Conservation (phyloP, 2,329 filamentous ascomycete genomes). For the Arthroderma sp. region DNA sequence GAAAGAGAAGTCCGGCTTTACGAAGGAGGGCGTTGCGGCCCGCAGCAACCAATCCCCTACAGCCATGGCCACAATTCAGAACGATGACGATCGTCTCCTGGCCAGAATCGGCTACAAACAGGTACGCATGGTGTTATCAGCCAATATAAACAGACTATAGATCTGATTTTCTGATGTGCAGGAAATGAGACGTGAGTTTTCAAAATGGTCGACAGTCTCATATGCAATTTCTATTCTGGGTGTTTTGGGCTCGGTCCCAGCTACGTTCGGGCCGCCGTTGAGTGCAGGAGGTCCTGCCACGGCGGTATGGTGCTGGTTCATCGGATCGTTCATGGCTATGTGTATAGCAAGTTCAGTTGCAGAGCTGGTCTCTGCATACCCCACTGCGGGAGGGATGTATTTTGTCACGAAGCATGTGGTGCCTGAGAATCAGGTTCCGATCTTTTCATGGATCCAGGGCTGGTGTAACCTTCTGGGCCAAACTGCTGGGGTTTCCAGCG, state of each 20-base stretch:
- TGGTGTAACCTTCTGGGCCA: slow-evolving; percentile 55
- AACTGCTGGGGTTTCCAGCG: slow-evolving; percentile 48
- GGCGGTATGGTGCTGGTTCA: slow-evolving; percentile 53
- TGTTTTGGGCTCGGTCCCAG: slow-evolving; percentile 51
- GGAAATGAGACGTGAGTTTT: slow-evolving; percentile 51
- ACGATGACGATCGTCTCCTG: slow-evolving; percentile 48
- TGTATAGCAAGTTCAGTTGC: slow-evolving; percentile 53
- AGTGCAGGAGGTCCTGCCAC: slow-evolving; percentile 48
- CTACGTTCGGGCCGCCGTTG: slow-evolving; percentile 48
- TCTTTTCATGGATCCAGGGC: slow-evolving; percentile 54
- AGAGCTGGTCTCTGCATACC: slow-evolving; percentile 53
- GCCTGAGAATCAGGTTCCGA: slow-evolving; percentile 45
- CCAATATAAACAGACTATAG: background rate
- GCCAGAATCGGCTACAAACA: slow-evolving; percentile 51
- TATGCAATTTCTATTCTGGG: slow-evolving; percentile 54
- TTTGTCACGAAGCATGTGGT: slow-evolving; percentile 55
- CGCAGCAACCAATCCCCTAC: too few species aligned
- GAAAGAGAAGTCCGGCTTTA: too few species aligned
- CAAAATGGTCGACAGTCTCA: slow-evolving; percentile 52
- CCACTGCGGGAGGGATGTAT: slow-evolving; percentile 55
- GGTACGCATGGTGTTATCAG: slow-evolving; percentile 25
- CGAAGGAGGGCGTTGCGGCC: too few species aligned
- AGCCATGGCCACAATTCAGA: slow-evolving; percentile 31
- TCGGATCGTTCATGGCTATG: slow-evolving; percentile 51
- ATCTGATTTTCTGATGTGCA: slow-evolving; percentile 16